These are phyloP conservation scores for Pascua guehoae DNA, from an alignment of 1,284 basidiomycete genomes.

Conservation along the genomic window DNA sequence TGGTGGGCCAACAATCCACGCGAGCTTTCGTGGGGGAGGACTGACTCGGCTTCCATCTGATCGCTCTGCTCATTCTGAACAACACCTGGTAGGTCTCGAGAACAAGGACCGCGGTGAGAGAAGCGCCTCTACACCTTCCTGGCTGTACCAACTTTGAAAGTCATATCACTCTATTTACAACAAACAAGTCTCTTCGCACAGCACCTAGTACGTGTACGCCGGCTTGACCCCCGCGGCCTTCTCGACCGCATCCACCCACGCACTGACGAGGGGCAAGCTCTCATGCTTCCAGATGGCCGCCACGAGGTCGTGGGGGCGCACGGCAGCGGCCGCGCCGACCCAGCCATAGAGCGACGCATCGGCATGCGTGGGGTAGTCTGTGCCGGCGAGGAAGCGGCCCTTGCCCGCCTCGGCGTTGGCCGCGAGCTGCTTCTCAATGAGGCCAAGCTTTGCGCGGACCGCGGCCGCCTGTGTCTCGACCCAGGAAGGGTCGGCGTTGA, in stretches of 20 bases:
- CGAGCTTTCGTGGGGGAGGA: too few relatives aligned
- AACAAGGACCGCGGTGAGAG: too few relatives aligned
- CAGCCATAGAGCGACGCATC: slow-evolving; percentile 14
- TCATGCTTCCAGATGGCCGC: slow-evolving; percentile 8
- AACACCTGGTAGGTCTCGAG: too few relatives aligned
- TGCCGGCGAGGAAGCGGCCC: slow-evolving; percentile 14
- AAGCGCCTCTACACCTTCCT: too few relatives aligned
- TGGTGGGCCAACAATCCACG: too few relatives aligned
- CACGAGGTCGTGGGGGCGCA: background rate
- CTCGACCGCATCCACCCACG: background rate
- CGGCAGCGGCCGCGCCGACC: slow-evolving; percentile 4
- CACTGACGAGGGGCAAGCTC: slow-evolving; percentile 4
- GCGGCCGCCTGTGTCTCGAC: slow-evolving; percentile 6
- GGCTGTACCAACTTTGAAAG: too few relatives aligned
- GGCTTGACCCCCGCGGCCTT: background rate
- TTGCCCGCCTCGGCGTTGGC: slow-evolving; percentile 1
- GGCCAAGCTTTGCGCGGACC: background rate
- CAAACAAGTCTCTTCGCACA: too few relatives aligned
- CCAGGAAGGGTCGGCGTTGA: background rate
- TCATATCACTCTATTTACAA: too few relatives aligned
- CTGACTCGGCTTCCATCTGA: too few relatives aligned
- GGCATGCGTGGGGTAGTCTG: slow-evolving; percentile 10
- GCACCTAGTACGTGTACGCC: background rate
- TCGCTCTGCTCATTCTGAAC: too few relatives aligned
- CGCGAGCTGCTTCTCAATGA: slow-evolving; percentile 1